Base-by-base conservation (phyloP, 2,329 filamentous ascomycete genomes). In the Acrodontium crateriforme region DNA sequence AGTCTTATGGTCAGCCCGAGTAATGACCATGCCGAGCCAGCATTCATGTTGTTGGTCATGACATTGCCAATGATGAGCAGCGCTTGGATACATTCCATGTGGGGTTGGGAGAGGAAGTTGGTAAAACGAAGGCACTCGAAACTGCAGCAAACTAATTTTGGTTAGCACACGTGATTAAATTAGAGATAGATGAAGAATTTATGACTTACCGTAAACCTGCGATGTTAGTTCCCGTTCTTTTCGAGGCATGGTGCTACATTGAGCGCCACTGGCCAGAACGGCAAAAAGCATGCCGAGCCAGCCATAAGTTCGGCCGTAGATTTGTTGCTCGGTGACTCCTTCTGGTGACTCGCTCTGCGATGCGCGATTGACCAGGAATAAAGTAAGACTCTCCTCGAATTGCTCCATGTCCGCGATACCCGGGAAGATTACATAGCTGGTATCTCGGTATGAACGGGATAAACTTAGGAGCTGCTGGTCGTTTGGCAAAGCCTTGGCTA, bases 91-190 rank as follows among this genome's bases (percentile, higher is more conserved):
- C 65, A 70, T 36, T 74, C 68, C 18, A 74, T 53, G 3, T 64
- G 69, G 16, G 70, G 66, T 32, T 71, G 66, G 0, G 71, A 74
- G 6, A 75, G 45, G 44, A 74, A 75, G 38, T 75, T 75, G 14
- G 67, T 71, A 50, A 73, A 69, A 11, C 71, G 65, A 15, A 74
- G 55, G 41, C 70, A 74, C 45, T 75, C 71, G 36, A 74, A 74
- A 26, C 68, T 70, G 49, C 71, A 75, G 50, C 71, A 75, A 4
- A 74, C 65, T 67, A 30, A 6, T 24, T 12, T 18, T 16, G 19
- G 34, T 59, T 28, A 60, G 53, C 25, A 30, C 9, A 16, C 5
- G n/a, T n/a, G 17, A 5, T 10, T 13, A 9, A 17, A 16, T 6
- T 6, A 16, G n/a, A 4, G 18, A 6, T 5, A 17, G 2, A n/a